These are phyloP conservation scores for Microsporum ferrugineum DNA, from an alignment of 2,329 filamentous ascomycete genomes.

Conservation along the genomic window DNA sequence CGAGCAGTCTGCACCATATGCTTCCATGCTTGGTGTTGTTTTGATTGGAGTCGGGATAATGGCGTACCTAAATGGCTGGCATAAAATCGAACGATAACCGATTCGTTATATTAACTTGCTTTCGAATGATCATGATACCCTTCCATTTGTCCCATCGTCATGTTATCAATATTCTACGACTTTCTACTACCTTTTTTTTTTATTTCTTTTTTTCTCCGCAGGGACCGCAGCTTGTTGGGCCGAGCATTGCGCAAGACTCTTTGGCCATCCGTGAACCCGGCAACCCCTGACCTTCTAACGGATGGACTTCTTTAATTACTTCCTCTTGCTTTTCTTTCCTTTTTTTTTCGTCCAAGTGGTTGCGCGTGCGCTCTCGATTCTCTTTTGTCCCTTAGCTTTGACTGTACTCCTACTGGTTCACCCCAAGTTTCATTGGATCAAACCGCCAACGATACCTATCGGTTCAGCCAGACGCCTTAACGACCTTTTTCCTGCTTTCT, in stretches of 20 bases:
- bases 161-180: slow-evolving; percentile 5
- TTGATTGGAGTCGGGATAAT: slow-evolving; percentile 71
- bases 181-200: neutral
- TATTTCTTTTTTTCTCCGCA: neutral
- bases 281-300: neutral
- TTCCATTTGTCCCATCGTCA: neutral
- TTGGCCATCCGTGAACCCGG: neutral
- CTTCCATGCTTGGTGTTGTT: slow-evolving; percentile 72
- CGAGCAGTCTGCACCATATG: slow-evolving; percentile 57
- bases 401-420: neutral
- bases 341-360: neutral
- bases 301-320: neutral
- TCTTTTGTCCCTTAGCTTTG: neutral
- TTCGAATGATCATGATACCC: slow-evolving; percentile 4
- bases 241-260: slow-evolving; percentile 1
- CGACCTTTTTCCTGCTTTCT: neutral
- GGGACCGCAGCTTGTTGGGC: slow-evolving; percentile 1
- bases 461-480: neutral
- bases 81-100: slow-evolving; percentile 38
- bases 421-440: neutral
- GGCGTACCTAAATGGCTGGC: slow-evolving; percentile 79
- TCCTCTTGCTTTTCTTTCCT: neutral
- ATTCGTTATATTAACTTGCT: slow-evolving; percentile 2
- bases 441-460: neutral
- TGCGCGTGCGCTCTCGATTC: neutral